These are phyloP conservation scores for Polygonum aviculare DNA, from an alignment of 148 eudicot species.

Conservation along the genomic window DNA sequence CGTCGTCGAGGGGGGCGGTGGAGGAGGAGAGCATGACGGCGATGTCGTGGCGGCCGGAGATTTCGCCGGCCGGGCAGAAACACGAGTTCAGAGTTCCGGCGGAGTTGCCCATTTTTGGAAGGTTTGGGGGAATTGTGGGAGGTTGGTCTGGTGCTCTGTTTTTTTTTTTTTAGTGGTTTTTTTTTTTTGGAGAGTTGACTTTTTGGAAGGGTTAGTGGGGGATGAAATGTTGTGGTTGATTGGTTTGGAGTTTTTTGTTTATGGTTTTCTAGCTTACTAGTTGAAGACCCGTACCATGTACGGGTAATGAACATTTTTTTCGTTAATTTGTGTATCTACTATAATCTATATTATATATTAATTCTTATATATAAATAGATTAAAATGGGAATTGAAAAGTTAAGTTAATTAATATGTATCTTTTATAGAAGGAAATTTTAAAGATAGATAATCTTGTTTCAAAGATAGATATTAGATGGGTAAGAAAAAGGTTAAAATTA, in stretches of 20 bases:
- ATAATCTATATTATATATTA: too few relatives aligned
- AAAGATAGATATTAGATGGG: too few relatives aligned
- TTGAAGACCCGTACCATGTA: too few relatives aligned
- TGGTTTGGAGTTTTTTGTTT: not conserved
- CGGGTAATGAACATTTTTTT: too few relatives aligned
- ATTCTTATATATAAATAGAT: too few relatives aligned
- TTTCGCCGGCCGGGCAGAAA: constrained; percentile 30
- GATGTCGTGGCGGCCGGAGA: constrained; percentile 51
- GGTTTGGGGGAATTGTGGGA: not conserved
- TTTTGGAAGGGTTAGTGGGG: constrained; percentile 6
- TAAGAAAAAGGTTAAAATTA: too few relatives aligned
- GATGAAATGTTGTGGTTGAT: not conserved
- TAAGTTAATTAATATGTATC: too few relatives aligned
- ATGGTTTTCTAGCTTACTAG: not conserved
- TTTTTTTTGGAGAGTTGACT: constrained; percentile 1
- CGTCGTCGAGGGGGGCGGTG: constrained; percentile 32
- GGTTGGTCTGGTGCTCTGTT: not conserved
- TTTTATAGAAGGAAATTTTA: too few relatives aligned
- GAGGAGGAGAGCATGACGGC: constrained; percentile 26
- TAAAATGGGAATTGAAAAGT: too few relatives aligned
- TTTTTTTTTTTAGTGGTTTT: too few relatives aligned
- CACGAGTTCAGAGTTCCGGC: constrained; percentile 58
- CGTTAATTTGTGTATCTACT: too few relatives aligned
- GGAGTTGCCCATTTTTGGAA: constrained; percentile 62
- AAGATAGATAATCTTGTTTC: too few relatives aligned